Evolutionary conservation across 495 filamentous ascomycete species (phyloP).

Genomic region (Ascodesmis nigricans): DNA sequence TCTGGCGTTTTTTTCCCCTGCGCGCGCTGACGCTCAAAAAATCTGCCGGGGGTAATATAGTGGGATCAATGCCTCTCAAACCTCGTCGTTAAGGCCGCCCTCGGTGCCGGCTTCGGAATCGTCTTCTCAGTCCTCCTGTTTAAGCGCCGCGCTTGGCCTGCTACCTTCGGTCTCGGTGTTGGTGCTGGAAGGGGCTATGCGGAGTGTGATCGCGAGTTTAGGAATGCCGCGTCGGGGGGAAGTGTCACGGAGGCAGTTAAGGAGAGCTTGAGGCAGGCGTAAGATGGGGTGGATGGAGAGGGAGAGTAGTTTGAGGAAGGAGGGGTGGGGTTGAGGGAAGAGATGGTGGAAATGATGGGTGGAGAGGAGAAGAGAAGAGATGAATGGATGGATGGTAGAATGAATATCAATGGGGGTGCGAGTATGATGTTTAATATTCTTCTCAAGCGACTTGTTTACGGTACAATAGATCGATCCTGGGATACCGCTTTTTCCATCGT

Average conservation of each 20-base stretch:
- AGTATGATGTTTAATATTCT: too few species aligned
- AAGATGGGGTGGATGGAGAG: conserved; percentile 2
- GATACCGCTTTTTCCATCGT: too few species aligned
- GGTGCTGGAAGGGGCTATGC: conserved; percentile 91
- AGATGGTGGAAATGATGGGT: background rate
- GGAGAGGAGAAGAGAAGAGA: too few species aligned
- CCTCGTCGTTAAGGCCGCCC: conserved; percentile 76
- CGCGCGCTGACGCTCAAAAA: too few species aligned
- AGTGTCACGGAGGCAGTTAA: conserved; percentile 27
- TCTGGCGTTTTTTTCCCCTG: too few species aligned
- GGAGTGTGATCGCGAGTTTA: conserved; percentile 54
- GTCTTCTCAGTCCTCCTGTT: conserved; percentile 96
- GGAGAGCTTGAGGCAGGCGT: conserved; percentile 15
- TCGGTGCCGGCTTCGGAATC: conserved; percentile 88
- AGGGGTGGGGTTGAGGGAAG: background rate
- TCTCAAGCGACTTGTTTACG: too few species aligned
- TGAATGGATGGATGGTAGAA: too few species aligned
- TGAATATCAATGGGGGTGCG: too few species aligned
- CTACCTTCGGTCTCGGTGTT: conserved; percentile 76
- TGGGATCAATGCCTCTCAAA: conserved; percentile 97
- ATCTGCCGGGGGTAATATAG: conserved; percentile 31
- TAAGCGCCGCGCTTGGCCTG: conserved; percentile 92
- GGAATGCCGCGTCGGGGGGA: conserved; percentile 30
- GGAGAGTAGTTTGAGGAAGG: background rate
- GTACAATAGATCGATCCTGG: too few species aligned